Evolutionary conservation across 352 stramenopile species (phyloP), one percentile per base, ranked within the genome.

Genomic region (Pythium oligandrum): DNA sequence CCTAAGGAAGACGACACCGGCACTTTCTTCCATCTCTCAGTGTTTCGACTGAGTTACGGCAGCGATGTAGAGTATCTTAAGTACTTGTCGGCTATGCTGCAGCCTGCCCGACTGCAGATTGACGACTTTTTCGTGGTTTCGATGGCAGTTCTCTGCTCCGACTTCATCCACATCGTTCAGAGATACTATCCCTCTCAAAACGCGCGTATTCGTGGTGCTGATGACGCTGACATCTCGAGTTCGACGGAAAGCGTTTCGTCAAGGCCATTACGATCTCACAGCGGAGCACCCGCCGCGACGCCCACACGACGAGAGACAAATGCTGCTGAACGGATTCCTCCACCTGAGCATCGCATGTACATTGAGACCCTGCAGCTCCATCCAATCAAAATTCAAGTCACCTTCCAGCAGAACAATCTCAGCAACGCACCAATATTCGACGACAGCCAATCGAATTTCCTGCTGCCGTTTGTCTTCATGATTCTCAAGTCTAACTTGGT

Each of bases 41-140:
- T 91, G 6, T 66, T 93, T 11, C 71, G 81, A n/a, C 61, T 93
- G 0, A 79, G 74, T 51, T 93, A 93, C 37, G 81, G 84, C 9
- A 77, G 86, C 10, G 83, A 88, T 35, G 84, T 94, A 38, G 83
- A 95, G 55, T 95, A 93, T 46, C 85, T 93, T 56, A 91, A 93
- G 55, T 94, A 94, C 44, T 71, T 94, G 11, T 91, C 84, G 1
- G 74, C 75, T 1, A 90, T 94, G 76, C 61, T 94, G 52, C 84
- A 90, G 44, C 84, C 84, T 3, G 69, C 71, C 6, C 65, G 71
- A 7, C 45, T 88, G 3, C 78, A 88, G 47, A 56, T 86, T 7
- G 78, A 88, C 39, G 78, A 84, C 40, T 84, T 73, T n/a, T 48
- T 88, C 12, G 51, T 88, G 30, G 59, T 88, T 39, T 75, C 74